Percentiles rank a stretch among this genome's conserved stretches.
Evolutionary conservation across 148 eudicot genomes (phyloP).

Genomic region (Rhododendron williamsianum): DNA sequence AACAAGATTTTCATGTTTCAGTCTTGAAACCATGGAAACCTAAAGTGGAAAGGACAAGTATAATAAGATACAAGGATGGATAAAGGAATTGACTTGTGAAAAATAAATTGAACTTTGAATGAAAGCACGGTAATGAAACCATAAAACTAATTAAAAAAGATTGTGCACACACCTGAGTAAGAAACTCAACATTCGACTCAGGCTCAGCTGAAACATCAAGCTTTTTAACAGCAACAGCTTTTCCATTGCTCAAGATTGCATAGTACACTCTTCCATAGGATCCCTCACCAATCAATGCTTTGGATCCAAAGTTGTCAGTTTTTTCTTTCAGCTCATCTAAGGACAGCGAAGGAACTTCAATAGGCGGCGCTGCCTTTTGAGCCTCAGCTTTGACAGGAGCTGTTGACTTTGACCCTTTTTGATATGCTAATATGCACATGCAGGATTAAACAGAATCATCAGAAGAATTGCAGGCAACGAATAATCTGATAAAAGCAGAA

Average conservation of each 20-base stretch:
- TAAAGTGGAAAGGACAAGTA: slow-evolving; percentile 15
- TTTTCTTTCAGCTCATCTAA: slow-evolving; percentile 69
- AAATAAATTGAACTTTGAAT: background rate
- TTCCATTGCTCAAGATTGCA: slow-evolving; percentile 50
- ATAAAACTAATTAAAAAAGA: background rate
- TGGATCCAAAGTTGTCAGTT: slow-evolving; percentile 76
- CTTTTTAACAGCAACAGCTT: slow-evolving; percentile 78
- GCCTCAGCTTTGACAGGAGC: slow-evolving; percentile 50
- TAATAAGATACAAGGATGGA: slow-evolving; percentile 5
- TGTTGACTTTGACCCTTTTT: slow-evolving; percentile 27
- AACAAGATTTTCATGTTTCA: slow-evolving; percentile 78
- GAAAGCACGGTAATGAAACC: background rate
- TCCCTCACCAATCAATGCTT: slow-evolving; percentile 83
- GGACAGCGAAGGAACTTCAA: slow-evolving; percentile 57
- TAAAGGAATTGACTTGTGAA: background rate
- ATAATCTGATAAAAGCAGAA: background rate
- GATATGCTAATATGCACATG: slow-evolving; percentile 24
- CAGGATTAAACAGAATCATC: background rate
- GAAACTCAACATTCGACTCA: slow-evolving; percentile 59
- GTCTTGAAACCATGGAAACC: slow-evolving; percentile 78
- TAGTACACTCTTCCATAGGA: slow-evolving; percentile 85
- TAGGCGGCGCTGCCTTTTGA: slow-evolving; percentile 48
- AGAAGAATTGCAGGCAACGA: background rate
- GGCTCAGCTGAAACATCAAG: slow-evolving; percentile 68
- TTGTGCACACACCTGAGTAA: slow-evolving; percentile 52